phyloP scores from a whole-genome alignment of 2,329 filamentous ascomycete genomes.

The Hymenoscyphus albidus region DNA sequence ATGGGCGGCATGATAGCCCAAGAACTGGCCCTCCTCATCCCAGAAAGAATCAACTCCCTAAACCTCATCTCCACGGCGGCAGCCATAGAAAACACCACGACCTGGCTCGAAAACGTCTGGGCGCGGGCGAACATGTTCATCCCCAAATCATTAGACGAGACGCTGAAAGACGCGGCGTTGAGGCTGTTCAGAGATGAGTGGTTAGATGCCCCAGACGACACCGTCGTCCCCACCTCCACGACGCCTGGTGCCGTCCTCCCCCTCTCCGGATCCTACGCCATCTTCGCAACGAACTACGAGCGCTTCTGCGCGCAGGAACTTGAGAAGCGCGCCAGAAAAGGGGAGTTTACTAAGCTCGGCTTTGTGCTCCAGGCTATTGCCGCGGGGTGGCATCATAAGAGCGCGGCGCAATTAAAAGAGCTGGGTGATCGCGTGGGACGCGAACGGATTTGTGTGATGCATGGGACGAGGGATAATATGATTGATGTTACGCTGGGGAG shows the following conservation, averaged over 20 bases:
- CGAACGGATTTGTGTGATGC: constrained; percentile 70
- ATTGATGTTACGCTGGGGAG: constrained; percentile 67
- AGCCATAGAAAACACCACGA: constrained; percentile 55
- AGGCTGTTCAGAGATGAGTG: constrained; percentile 65
- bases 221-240: constrained; percentile 43
- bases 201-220: constrained; percentile 58
- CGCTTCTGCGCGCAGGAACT: constrained; percentile 79
- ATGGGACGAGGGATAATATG: constrained; percentile 76
- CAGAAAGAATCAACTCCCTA: constrained; percentile 51
- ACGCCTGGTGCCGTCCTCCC: constrained; percentile 41
- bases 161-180: constrained; percentile 59
- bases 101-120: constrained; percentile 62
- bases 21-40: constrained; percentile 60
- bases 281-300: constrained; percentile 73
- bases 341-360: constrained; percentile 59
- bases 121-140: constrained; percentile 55
- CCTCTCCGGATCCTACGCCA: constrained; percentile 39
- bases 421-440: constrained; percentile 68
- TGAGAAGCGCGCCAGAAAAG: constrained; percentile 60
- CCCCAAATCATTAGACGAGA: constrained; percentile 66
- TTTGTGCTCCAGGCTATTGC: constrained; percentile 77
- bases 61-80: constrained; percentile 60
- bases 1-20: constrained; percentile 93
- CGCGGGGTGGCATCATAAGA: constrained; percentile 77
- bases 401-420: constrained; percentile 56